Percentiles rank a stretch among this genome's conserved stretches.
Conservation (phyloP, 2,329 filamentous ascomycete species). For the Penicillium sp. region DNA sequence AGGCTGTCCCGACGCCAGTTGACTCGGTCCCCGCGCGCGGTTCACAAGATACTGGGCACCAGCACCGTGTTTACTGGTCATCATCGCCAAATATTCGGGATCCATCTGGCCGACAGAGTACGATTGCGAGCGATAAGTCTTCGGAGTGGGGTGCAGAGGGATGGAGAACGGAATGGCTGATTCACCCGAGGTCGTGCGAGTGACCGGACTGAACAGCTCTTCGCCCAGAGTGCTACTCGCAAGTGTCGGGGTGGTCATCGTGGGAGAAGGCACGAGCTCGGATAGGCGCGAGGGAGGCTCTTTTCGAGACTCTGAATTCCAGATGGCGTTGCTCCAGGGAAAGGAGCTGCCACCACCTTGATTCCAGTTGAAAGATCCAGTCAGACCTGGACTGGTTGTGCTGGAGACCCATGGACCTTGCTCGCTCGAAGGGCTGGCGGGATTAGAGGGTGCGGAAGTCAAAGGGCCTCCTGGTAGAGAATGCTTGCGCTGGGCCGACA, state of each 20-base stretch:
- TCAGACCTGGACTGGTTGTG: constrained; percentile 34
- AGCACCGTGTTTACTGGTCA: constrained; percentile 29
- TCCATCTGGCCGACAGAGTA: constrained; percentile 93
- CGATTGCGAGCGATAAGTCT: constrained; percentile 90
- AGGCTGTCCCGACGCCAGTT: constrained; percentile 67
- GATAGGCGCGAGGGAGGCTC: constrained; percentile 68
- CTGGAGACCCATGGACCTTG: constrained; percentile 40
- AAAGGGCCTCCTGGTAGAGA: constrained; percentile 71
- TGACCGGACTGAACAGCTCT: constrained; percentile 47
- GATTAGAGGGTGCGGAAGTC: constrained; percentile 73
- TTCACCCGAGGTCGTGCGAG: constrained; percentile 46
- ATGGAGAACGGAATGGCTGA: constrained; percentile 72
- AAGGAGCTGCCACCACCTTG: constrained; percentile 48
- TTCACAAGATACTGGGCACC: constrained; percentile 21
- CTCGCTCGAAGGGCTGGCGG: constrained; percentile 70
- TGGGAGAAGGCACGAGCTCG: constrained; percentile 70
- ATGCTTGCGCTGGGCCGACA: constrained; percentile 62
- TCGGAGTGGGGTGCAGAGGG: constrained; percentile 80
- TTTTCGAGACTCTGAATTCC: constrained; percentile 68
- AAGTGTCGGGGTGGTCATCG: constrained; percentile 52
- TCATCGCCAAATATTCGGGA: constrained; percentile 47
- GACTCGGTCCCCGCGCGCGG: constrained; percentile 37
- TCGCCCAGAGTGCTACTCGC: constrained; percentile 48
- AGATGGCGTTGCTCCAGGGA: constrained; percentile 73
- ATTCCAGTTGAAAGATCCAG: constrained; percentile 40